A percentile compares a stretch with the other conserved stretches of the same genome.
Conservation (phyloP, 441 rosid species). For the Pelargonium australe region DNA sequence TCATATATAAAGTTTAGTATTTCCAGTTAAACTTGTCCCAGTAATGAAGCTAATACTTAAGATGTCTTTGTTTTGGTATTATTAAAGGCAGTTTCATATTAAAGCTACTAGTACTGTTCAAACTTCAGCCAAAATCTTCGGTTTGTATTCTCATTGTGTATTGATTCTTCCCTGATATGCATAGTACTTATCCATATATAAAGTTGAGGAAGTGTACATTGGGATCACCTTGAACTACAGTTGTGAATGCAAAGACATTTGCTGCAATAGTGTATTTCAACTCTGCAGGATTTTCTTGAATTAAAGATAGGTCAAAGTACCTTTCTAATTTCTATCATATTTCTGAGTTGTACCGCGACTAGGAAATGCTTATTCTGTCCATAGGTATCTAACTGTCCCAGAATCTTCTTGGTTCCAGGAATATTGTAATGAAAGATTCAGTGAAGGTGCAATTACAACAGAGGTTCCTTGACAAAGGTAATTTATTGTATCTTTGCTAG, state of each 20-base stretch:
- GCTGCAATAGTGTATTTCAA: not conserved
- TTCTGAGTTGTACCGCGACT: not conserved
- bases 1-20: no score
- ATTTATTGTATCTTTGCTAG: conserved; percentile 1
- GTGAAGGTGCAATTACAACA: conserved; percentile 48
- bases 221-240: not conserved
- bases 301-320: not conserved
- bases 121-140: not conserved
- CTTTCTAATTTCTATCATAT: not conserved
- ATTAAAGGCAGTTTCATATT: not conserved
- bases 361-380: not conserved
- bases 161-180: not conserved
- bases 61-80: not conserved
- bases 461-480: conserved; percentile 51
- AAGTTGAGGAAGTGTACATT: not conserved
- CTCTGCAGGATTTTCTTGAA: not conserved
- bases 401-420: conserved; percentile 39
- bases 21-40: not conserved
- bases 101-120: not conserved
- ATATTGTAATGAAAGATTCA: conserved; percentile 39
- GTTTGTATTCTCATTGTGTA: not conserved
- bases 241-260: not conserved
- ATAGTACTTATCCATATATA: not conserved
- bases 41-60: not conserved
- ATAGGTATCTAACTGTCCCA: not conserved